Conservation (phyloP, 352 stramenopile genomes). For the Nothophytophthora sp. region DNA sequence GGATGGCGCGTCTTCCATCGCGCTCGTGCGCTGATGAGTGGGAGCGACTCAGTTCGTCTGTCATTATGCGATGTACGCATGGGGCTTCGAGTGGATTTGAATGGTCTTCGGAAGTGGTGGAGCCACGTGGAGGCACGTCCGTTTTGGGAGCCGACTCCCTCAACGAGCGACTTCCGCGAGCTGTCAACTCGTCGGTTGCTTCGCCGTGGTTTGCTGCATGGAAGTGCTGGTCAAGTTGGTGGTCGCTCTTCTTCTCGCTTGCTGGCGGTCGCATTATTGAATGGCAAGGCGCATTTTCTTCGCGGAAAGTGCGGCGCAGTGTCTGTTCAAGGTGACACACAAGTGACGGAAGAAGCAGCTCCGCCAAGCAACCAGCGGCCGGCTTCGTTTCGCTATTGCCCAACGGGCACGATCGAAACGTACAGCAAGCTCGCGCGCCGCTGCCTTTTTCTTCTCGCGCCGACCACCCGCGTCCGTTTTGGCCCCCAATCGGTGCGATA, state of each 20-base stretch:
- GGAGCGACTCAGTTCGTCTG: no score
- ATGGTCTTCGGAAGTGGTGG: constrained; percentile 24
- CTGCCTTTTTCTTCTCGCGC: constrained; percentile 34
- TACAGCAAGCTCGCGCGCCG: constrained; percentile 11
- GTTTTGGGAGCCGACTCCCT: constrained; percentile 3
- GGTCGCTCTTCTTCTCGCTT: no score
- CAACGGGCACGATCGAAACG: constrained; percentile 16
- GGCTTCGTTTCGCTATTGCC: no score
- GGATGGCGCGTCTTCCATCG: constrained; percentile 15
- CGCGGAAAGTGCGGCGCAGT: no score
- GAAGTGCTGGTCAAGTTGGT: constrained; percentile 26
- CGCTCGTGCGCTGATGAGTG: constrained; percentile 28
- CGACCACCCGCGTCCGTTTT: constrained; percentile 13
- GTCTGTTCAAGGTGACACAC: neutral
- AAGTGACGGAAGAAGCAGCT: constrained; percentile 1
- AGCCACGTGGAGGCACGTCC: constrained; percentile 13
- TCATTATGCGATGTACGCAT: no score
- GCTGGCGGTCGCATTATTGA: no score
- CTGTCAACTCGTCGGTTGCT: constrained; percentile 20
- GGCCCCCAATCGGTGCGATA: constrained; percentile 33
- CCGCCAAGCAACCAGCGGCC: constrained; percentile 10
- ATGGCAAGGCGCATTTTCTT: no score
- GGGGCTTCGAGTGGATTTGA: constrained; percentile 24
- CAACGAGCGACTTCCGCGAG: constrained; percentile 9
- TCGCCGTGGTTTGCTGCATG: constrained; percentile 21